Base-by-base conservation (phyloP, 495 filamentous ascomycete genomes). In the Lasiosphaeriaceae sp. region DNA sequence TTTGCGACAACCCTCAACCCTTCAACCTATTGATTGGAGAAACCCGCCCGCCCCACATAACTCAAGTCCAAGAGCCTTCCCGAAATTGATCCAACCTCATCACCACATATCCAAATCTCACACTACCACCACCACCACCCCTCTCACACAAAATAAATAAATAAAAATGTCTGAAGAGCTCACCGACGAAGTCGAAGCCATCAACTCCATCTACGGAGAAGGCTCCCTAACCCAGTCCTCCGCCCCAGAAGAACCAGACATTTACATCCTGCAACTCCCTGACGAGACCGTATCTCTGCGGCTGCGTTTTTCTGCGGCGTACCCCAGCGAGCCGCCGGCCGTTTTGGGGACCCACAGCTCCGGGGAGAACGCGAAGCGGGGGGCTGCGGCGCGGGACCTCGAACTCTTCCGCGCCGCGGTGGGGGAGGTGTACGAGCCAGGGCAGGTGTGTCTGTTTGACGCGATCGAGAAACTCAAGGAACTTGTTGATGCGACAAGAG, bases 201-300 rank as follows among this genome's bases (percentile, higher is more conserved):
- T 98, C 59, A 96, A 94, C 69, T 90, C 93, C 20, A 98, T 98
- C 61, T 98, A 95, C 73, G 89, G 86, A 21, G 80, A 83, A 16
- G 72, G 77, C 41, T 89, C 88, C 6, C 73, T 96, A 21, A 62
- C 69, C 7, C 71, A 69, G 16, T 63, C 67, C 16, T 6, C 57
- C 2, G 41, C 51, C 3, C 66, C 71, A 43, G 9, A 58, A 61
- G 21, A 48, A 17, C 7, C 19, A 22, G 11, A 24, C 56, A 54
- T 76, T 23, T 84, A 80, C 55, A 66, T 85, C 54, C 74, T 88
- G 52, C 73, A 70, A 54, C 80, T 74, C 16, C 80, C 77, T 5
- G 70, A 71, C 20, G 75, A 69, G 52, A 68, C 70, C 14, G 73
- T 20, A 59, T 84, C 74, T 1, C 81, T 93, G 37, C 77, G 84